Conservation (phyloP, 2,329 filamentous ascomycete species). For the Diplodia seriata region DNA sequence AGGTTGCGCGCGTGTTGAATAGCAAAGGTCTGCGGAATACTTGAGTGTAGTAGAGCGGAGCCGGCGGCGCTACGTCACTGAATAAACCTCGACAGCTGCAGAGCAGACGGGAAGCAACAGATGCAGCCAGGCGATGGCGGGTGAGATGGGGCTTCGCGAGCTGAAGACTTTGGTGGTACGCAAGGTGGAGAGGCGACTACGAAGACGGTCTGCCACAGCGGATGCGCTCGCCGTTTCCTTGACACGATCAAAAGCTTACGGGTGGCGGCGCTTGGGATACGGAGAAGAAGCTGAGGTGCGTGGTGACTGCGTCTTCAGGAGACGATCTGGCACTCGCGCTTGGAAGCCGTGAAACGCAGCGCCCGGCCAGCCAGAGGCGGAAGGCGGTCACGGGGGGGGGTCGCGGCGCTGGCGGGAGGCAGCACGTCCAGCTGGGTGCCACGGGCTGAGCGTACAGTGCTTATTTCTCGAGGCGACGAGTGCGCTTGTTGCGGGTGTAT, state of each 20-base stretch:
- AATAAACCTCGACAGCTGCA: constrained; percentile 30
- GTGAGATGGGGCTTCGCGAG: constrained; percentile 26
- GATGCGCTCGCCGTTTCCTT: constrained; percentile 23
- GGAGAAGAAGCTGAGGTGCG: constrained; percentile 10
- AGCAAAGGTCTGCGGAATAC: constrained; percentile 28
- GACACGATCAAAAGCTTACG: constrained; percentile 29
- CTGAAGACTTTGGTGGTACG: constrained; percentile 30
- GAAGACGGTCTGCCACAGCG: constrained; percentile 7
- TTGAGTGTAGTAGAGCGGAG: constrained; percentile 19
- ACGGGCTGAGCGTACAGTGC: constrained; percentile 27
- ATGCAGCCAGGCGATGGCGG: constrained; percentile 14
- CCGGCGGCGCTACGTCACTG: constrained; percentile 32
- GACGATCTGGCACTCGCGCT: constrained; percentile 29
- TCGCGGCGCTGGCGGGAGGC: constrained; percentile 10
- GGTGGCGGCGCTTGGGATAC: constrained; percentile 18
- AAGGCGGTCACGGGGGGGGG: constrained; percentile 29
- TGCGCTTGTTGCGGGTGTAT: constrained; percentile 14
- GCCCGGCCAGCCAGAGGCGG: constrained; percentile 29
- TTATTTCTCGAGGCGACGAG: constrained; percentile 30
- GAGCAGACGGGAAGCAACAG: constrained; percentile 25
- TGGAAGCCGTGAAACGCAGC: constrained; percentile 31
- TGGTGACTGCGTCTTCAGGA: constrained; percentile 30
- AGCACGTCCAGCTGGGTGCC: constrained; percentile 27
- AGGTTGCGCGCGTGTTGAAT: constrained; percentile 13
- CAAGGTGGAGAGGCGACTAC: constrained; percentile 23